Evolutionary conservation across 2,329 filamentous ascomycete genomes (phyloP), one percentile per base, ranked within the genome.

Genomic region (Chaetomium strumarium): DNA sequence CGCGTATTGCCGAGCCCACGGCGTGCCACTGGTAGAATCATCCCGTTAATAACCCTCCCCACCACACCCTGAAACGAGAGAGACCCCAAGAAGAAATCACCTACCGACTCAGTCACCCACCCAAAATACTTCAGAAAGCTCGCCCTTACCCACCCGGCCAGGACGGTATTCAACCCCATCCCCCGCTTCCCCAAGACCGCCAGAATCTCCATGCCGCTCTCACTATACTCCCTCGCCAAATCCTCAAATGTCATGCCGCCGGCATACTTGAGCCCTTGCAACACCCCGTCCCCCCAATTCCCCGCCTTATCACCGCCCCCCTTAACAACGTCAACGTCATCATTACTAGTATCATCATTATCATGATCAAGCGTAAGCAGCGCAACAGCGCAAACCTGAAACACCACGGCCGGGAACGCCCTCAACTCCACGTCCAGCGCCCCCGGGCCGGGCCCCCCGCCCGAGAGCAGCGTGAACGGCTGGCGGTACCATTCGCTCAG

Each of bases 161-260:
- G 70, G 4, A 84, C 77, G 0, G 78, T 78, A 8, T 77, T 74
- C 12, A 83, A 61, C 5, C 78, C 77, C 55, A 83, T 74, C 41
- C 78, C 70, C 44, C 74, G 71, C 64, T 83, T 83, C 14, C 79
- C 81, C 20, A 85, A 67, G 19, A 84, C 64, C 14, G 70, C 69
- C 38, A 81, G 61, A 40, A 84, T 73, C 9, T 74, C 70, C 24
- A 77, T 68, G 7, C 80, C 78, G 0, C 77, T 75, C 51, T 84
- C 79, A 60, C 79, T 83, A 60, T 83, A 84, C 52, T 83, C 81
- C 14, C 70, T 68, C 2, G 80, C 80, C 17, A 85, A 65, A 46
- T 83, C 79, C 62, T 83, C 78, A 55, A 83, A 81, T 2, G 75
- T 76, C 76, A 82, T 81, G 44, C 73, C 76, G 3, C 72, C 74